These are phyloP conservation scores for Amaranthus palmeri DNA, from an alignment of 148 eudicot genomes.

Conservation along the genomic window DNA sequence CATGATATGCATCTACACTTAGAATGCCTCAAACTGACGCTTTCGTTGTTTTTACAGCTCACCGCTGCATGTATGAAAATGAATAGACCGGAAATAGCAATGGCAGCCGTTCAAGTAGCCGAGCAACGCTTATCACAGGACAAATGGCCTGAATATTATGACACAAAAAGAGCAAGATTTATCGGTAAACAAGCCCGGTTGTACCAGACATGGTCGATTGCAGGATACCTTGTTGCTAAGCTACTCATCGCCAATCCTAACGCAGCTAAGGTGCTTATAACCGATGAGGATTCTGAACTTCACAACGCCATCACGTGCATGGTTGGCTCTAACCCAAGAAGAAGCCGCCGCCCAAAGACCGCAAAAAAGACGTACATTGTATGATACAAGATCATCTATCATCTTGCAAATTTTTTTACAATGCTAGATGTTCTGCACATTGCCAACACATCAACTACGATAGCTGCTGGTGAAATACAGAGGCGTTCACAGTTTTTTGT, in stretches of 20 bases:
- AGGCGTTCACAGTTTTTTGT: neutral
- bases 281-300: slow-evolving; percentile 61
- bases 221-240: slow-evolving; percentile 74
- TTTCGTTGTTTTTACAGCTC: slow-evolving; percentile 36
- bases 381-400: slow-evolving; percentile 17
- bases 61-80: slow-evolving; percentile 80
- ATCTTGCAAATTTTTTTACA: neutral
- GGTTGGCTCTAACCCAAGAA: slow-evolving; percentile 34
- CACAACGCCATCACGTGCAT: slow-evolving; percentile 56
- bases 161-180: slow-evolving; percentile 60
- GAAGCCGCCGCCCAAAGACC: slow-evolving; percentile 54
- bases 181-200: slow-evolving; percentile 66
- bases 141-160: slow-evolving; percentile 87
- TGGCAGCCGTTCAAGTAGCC: slow-evolving; percentile 52
- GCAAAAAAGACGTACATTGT: slow-evolving; percentile 51
- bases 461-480: neutral
- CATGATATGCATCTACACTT: neutral
- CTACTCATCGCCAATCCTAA: slow-evolving; percentile 52
- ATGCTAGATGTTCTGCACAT: neutral
- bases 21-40: too few species aligned
- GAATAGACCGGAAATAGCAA: slow-evolving; percentile 67
- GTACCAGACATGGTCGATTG: slow-evolving; percentile 75
- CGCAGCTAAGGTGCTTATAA: slow-evolving; percentile 47
- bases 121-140: slow-evolving; percentile 57
- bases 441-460: neutral